Percentiles rank a stretch among this genome's conserved stretches.
Conservation (phyloP, 768 basidiomycete species). For the Lanmaoa pseudosensibilis region DNA sequence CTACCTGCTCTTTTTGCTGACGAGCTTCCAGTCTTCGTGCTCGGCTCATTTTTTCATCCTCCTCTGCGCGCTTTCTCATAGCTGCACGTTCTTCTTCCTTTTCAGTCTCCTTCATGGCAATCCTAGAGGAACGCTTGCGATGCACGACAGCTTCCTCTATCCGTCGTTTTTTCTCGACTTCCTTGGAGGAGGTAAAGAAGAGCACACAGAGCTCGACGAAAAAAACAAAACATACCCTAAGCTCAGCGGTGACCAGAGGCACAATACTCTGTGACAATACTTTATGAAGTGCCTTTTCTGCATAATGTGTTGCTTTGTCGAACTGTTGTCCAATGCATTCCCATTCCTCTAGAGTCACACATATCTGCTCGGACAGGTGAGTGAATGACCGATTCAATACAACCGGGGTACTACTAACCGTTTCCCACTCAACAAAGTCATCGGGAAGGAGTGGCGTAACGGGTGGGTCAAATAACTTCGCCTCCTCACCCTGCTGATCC, state of each 20-base stretch:
- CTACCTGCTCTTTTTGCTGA: slow-evolving; percentile 55
- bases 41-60: slow-evolving; percentile 66
- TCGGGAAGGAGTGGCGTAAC: slow-evolving; percentile 35
- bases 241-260: slow-evolving; percentile 65
- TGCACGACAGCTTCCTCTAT: slow-evolving; percentile 76
- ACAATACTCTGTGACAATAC: slow-evolving; percentile 63
- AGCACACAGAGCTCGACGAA: background rate
- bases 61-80: slow-evolving; percentile 61
- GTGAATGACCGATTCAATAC: background rate
- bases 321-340: slow-evolving; percentile 75
- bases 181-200: slow-evolving; percentile 40
- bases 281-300: slow-evolving; percentile 78
- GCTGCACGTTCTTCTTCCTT: slow-evolving; percentile 68
- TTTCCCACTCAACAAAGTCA: slow-evolving; percentile 88
- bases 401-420: slow-evolving; percentile 48
- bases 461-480: background rate
- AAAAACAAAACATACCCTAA: slow-evolving; percentile 47
- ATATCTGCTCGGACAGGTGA: slow-evolving; percentile 54
- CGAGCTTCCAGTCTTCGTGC: slow-evolving; percentile 58
- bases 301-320: slow-evolving; percentile 70
- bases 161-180: slow-evolving; percentile 58
- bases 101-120: slow-evolving; percentile 78
- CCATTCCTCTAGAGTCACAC: slow-evolving; percentile 83
- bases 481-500: slow-evolving; percentile 2
- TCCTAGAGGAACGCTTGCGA: slow-evolving; percentile 88